Base-by-base conservation (phyloP, 257 asterid genomes). In the Echites panduratus region DNA sequence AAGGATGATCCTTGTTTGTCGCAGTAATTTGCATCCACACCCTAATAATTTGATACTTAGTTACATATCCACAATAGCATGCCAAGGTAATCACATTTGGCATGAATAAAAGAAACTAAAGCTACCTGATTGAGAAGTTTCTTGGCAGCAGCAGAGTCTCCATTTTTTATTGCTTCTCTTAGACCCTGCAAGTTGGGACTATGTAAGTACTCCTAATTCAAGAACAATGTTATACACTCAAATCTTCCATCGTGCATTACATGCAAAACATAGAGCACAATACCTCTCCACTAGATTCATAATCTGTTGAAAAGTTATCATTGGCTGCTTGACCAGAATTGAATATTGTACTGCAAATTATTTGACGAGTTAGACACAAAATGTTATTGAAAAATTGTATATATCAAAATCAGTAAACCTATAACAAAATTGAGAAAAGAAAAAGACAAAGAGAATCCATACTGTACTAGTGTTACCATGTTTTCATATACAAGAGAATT, bases 201-300 rank as follows among this genome's bases (percentile, higher is more conserved):
- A 56, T 32, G 41, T 68, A 27, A 43, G 52, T 44, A 52, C 2
- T 19, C 52, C 10, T 29, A 68, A 35, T 45, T 65, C 65, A 66
- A 71, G 72, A 44, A 64, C 59, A 71, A 66, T 10, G 35, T 61
- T 48, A 41, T 20, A 32, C 64, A 44, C 56, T 63, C 17, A 4
- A 47, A 24, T 26, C 4, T 14, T 22, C 62, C 29, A 41, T 14
- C 47, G 20, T 26, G 14, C 8, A 43, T 38, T 59, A 75, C 52
- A 43, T 62, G 57, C 24, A 50, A 48, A 71, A 76, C 11, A 70
- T 43, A 53, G 62, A 58, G 66, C 43, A 59, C 67, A 16, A 79
- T 86, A 95, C 98, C 98, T 95, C 99, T 76, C 99, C 99, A 73
- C 86, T 89, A 83, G 79, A 83, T 82, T 95, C 96, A 76, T 95